Evolutionary conservation across 345 rosid species (phyloP).

Genomic region (Eucalyptus globulus): DNA sequence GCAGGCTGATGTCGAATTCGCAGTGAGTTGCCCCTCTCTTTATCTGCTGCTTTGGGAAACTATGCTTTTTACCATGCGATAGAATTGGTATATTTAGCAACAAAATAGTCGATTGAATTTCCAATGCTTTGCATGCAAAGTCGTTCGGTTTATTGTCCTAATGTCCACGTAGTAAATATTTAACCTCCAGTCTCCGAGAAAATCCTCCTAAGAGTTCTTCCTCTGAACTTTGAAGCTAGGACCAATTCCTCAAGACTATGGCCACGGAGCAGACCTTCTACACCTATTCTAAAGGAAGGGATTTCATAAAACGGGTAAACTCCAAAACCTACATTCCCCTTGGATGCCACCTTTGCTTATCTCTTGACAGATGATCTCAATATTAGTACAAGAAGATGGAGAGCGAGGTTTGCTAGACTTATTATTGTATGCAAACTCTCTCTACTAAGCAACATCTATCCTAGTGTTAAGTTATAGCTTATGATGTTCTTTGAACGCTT

Average conservation of each 20-base stretch:
- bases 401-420: not conserved
- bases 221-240: constrained; percentile 39
- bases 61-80: not conserved
- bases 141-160: not conserved
- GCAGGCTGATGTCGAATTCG: constrained; percentile 77
- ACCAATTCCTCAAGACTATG: constrained; percentile 51
- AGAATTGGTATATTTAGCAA: not conserved
- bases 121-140: not conserved
- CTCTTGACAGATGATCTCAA: not conserved
- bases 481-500: not conserved
- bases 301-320: constrained; percentile 77
- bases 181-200: not conserved
- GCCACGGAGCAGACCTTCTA: constrained; percentile 45
- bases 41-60: not conserved
- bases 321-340: not conserved
- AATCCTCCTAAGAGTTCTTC: not conserved
- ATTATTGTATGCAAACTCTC: not conserved
- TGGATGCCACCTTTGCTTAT: not conserved
- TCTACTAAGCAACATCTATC: not conserved
- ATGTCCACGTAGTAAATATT: not conserved
- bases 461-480: not conserved
- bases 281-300: constrained; percentile 73
- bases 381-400: not conserved
- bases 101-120: not conserved
- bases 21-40: constrained; percentile 28